These are phyloP conservation scores for Edaphochlamys debaryana DNA, from an alignment of 139 green algal genomes.

Conservation along the genomic window DNA sequence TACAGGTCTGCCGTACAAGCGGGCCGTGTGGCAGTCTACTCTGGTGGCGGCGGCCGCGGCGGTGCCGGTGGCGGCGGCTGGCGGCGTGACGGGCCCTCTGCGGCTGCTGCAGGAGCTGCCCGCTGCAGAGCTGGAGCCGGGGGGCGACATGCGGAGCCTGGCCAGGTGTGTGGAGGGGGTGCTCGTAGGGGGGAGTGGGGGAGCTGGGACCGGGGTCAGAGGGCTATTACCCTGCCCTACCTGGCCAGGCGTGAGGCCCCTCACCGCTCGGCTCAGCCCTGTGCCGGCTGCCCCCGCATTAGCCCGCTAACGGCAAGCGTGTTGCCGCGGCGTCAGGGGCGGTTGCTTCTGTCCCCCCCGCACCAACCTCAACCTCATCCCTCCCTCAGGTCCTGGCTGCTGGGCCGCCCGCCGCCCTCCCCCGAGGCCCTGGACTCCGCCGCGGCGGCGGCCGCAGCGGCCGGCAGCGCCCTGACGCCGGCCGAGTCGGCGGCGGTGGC, in stretches of 20 bases:
- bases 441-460: not conserved
- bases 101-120: constrained; percentile 35
- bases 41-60: constrained; percentile 10
- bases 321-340: too few relatives aligned
- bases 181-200: too few relatives aligned
- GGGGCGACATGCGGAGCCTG: constrained; percentile 15
- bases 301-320: too few relatives aligned
- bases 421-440: not conserved
- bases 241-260: too few relatives aligned
- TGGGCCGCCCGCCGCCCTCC: not conserved
- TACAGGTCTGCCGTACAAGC: constrained; percentile 8
- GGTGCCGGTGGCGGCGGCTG: constrained; percentile 1
- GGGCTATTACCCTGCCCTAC: too few relatives aligned
- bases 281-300: too few relatives aligned
- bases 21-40: constrained; percentile 9
- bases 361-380: too few relatives aligned
- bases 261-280: too few relatives aligned
- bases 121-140: constrained; percentile 8
- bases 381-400: constrained; percentile 16
- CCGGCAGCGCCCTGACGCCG: not conserved
- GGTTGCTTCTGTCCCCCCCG: too few relatives aligned
- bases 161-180: not conserved
- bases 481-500: not conserved
- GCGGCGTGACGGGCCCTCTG: not conserved
- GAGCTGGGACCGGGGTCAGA: too few relatives aligned